Evolutionary conservation across 2,329 filamentous ascomycete species (phyloP).

Genomic region (Penicillium brevicompactum): DNA sequence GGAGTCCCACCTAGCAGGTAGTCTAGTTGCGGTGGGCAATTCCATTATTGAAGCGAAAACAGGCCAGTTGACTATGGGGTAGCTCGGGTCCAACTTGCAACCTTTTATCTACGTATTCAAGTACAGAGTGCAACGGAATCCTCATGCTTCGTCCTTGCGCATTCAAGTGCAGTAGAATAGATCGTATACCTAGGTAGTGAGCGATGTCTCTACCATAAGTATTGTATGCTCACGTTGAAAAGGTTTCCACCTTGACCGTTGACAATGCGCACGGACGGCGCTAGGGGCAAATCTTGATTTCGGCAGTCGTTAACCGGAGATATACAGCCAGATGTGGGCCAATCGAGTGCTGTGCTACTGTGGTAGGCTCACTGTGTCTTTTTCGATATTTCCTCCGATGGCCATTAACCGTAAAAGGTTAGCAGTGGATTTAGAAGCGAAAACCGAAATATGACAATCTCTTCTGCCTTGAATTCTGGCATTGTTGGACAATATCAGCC

Average conservation of each 20-base stretch:
- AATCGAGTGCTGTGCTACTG: not conserved
- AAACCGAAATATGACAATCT: not conserved
- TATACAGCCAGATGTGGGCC: not conserved
- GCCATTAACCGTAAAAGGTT: not conserved
- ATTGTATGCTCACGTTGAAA: too few relatives aligned
- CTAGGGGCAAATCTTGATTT: slow-evolving; percentile 10
- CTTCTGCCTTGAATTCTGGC: not conserved
- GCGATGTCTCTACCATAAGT: too few relatives aligned
- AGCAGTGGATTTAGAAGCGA: not conserved
- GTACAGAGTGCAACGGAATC: not conserved
- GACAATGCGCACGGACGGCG: not conserved
- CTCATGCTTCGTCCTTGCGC: too few relatives aligned
- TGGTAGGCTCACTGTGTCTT: not conserved
- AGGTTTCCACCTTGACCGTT: not conserved
- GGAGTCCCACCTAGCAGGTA: too few relatives aligned
- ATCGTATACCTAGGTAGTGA: too few relatives aligned
- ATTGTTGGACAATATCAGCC: not conserved
- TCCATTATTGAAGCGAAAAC: too few relatives aligned
- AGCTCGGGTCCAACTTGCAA: not conserved
- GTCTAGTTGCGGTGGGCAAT: too few relatives aligned
- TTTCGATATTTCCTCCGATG: not conserved
- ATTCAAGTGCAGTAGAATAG: too few relatives aligned
- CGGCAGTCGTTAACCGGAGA: slow-evolving; percentile 5
- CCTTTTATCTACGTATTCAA: not conserved
- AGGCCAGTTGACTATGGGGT: too few relatives aligned